A percentile compares a stretch with the other conserved stretches of the same genome.
Conservation (phyloP, 345 rosid species). For the Pelargonium nanum region DNA sequence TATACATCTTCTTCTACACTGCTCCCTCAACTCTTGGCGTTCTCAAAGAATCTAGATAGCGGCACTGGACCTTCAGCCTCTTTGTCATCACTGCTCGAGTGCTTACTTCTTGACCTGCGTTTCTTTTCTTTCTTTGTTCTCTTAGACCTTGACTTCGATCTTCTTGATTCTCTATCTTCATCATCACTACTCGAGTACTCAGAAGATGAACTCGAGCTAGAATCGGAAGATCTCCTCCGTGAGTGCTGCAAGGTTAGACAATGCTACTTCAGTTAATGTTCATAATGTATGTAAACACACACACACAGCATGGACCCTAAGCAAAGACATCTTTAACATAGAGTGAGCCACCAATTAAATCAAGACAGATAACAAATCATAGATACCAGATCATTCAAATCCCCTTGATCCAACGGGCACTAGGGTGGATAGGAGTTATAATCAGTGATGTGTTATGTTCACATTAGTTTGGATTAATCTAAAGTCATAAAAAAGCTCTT, state of each 20-base stretch:
- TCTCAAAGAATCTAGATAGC: slow-evolving; percentile 83
- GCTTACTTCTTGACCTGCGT: slow-evolving; percentile 55
- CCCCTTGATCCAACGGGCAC: no score
- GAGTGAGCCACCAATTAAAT: no score
- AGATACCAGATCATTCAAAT: no score
- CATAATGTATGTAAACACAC: no score
- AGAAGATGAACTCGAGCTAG: slow-evolving; percentile 55
- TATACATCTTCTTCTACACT: no score
- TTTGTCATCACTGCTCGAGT: slow-evolving; percentile 31
- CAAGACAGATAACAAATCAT: no score
- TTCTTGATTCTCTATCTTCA: slow-evolving; percentile 56
- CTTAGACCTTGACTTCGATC: slow-evolving; percentile 72
- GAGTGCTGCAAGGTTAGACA: slow-evolving; percentile 49
- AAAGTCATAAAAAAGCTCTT: no score
- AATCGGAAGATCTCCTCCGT: slow-evolving; percentile 43
- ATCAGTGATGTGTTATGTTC: no score
- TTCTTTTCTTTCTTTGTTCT: slow-evolving; percentile 61
- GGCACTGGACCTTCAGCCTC: slow-evolving; percentile 71
- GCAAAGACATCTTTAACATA: no score
- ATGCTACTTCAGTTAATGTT: not conserved
- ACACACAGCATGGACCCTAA: no score
- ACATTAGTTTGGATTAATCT: no score
- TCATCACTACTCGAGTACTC: slow-evolving; percentile 75
- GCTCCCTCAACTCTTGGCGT: slow-evolving; percentile 43
- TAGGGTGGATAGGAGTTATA: no score